Percentiles rank a stretch among this genome's conserved stretches.
phyloP scores from a whole-genome alignment of 352 stramenopile genomes.

The Phytopythium cucurbitacearum region DNA sequence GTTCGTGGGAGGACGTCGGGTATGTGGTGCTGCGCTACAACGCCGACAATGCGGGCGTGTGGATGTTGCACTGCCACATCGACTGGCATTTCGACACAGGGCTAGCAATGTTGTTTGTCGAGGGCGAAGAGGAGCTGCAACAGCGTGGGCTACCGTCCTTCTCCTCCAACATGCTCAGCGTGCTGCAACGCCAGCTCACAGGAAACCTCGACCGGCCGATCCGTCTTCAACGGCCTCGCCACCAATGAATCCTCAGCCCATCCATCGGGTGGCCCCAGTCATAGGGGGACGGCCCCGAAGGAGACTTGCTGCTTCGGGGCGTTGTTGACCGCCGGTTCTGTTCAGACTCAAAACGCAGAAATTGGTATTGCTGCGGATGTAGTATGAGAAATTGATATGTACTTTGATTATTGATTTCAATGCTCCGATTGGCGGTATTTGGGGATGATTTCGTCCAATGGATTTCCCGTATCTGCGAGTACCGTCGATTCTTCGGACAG shows the following conservation, averaged over 20 bases:
- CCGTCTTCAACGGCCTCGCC: too few relatives aligned
- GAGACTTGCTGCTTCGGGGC: too few relatives aligned
- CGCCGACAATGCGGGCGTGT: slow-evolving; percentile 27
- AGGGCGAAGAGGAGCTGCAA: slow-evolving; percentile 12
- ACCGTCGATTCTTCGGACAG: neutral
- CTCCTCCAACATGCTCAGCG: slow-evolving; percentile 16
- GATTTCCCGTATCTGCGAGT: neutral
- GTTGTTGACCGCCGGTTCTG: slow-evolving; percentile 1
- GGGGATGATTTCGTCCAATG: slow-evolving; percentile 24
- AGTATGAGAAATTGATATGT: too few relatives aligned
- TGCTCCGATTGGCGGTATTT: slow-evolving; percentile 1
- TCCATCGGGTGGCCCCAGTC: too few relatives aligned
- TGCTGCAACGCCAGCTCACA: slow-evolving; percentile 11
- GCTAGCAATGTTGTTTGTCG: slow-evolving; percentile 20
- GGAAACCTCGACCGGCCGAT: too few relatives aligned
- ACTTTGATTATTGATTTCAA: neutral
- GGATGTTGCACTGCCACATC: slow-evolving; percentile 38
- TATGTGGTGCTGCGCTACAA: slow-evolving; percentile 28
- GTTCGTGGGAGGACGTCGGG: slow-evolving; percentile 6
- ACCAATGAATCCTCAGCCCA: too few relatives aligned
- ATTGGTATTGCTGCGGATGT: too few relatives aligned
- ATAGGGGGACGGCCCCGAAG: too few relatives aligned
- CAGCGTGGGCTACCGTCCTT: slow-evolving; percentile 7
- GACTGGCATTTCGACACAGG: slow-evolving; percentile 26
- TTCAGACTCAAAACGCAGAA: slow-evolving; percentile 16